Evolutionary conservation across 176 grass and related monocot species (phyloP), one percentile per base, ranked within the genome.

Genomic region (Urochloa ruziziensis): DNA sequence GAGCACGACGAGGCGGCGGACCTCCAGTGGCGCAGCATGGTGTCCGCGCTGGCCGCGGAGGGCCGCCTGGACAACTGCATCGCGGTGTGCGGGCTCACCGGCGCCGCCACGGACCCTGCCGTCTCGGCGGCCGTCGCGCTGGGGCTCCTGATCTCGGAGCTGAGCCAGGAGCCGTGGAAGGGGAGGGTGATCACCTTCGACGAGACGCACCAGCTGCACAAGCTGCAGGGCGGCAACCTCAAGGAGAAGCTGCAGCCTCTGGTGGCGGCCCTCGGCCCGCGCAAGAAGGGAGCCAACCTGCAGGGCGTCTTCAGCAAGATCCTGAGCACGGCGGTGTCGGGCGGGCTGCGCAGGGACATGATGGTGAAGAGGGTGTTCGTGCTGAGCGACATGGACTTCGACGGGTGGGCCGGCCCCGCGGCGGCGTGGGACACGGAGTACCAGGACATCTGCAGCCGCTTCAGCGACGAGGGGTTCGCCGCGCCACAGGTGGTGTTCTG

Each of bases 301-400:
- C 89, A 91, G 63, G 68, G 47, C 19, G 88, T 94, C 5, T 94
- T 94, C n/a, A 36, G 80, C 59, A 83, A 54, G 48, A 86, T 94
- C 67, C 88, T 88, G 2, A 39, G 66, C 35, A 70, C 66, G 4
- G 94, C 94, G 4, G 91, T 88, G n/a, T 67, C 24, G 16, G 91
- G 86, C 34, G 33, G 28, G 46, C 78, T 97, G 36, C 52, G 70
- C 53, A 80, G 75, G 70, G 91, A 97, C 65, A 84, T 62, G 77
- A 97, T 93, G 94, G 89, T 97, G 52, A 82, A 84, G 72, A 80
- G 59, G 42, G 78, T 93, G 58, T 93, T 97, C 43, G 94, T 94
- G 44, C 86, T 97, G 73, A 93, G 88, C 87, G 87, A 97, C 84
- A 90, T 94, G 91, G 91, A 94, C 57, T 94, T 94, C 62, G 51